Percentiles rank a stretch among this genome's conserved stretches.
Conservation (phyloP, 2,329 filamentous ascomycete genomes). For the Aspergillus glaucus region DNA sequence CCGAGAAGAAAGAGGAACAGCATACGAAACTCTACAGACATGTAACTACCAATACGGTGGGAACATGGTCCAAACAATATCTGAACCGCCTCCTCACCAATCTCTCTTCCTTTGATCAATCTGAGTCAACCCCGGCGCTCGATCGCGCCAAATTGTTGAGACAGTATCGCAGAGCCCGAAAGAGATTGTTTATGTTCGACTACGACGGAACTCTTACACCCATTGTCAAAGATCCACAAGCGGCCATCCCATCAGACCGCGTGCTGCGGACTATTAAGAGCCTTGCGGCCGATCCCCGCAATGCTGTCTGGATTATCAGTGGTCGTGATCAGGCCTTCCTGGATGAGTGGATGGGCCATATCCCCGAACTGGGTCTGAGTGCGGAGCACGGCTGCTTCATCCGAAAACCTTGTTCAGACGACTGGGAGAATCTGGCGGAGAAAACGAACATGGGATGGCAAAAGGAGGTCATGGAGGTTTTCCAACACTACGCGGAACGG, state of each 20-base stretch:
- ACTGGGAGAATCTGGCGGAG: conserved; percentile 87
- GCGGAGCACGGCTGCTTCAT: conserved; percentile 97
- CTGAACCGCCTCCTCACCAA: conserved; percentile 74
- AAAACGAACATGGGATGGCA: conserved; percentile 90
- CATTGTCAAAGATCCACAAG: conserved; percentile 85
- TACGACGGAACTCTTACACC: conserved; percentile 96
- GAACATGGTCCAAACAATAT: conserved; percentile 76
- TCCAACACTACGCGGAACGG: conserved; percentile 80
- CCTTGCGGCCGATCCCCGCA: conserved; percentile 71
- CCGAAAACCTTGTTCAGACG: conserved; percentile 64
- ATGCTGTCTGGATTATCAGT: conserved; percentile 97
- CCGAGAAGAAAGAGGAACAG: conserved; percentile 59
- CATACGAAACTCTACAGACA: conserved; percentile 73
- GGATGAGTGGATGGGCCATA: conserved; percentile 86
- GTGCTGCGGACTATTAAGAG: conserved; percentile 73
- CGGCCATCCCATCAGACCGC: conserved; percentile 79
- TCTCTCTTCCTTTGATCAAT: conserved; percentile 67
- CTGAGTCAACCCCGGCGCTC: conserved; percentile 71
- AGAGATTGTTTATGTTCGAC: conserved; percentile 95
- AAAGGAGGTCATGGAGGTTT: conserved; percentile 71
- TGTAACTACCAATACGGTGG: conserved; percentile 78
- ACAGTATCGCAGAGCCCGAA: conserved; percentile 67
- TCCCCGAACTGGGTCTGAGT: conserved; percentile 80
- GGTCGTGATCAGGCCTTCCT: conserved; percentile 90
- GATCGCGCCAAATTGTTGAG: conserved; percentile 66